These are phyloP conservation scores for Phytophthora pistaciae DNA, from an alignment of 352 stramenopile genomes.

Conservation along the genomic window DNA sequence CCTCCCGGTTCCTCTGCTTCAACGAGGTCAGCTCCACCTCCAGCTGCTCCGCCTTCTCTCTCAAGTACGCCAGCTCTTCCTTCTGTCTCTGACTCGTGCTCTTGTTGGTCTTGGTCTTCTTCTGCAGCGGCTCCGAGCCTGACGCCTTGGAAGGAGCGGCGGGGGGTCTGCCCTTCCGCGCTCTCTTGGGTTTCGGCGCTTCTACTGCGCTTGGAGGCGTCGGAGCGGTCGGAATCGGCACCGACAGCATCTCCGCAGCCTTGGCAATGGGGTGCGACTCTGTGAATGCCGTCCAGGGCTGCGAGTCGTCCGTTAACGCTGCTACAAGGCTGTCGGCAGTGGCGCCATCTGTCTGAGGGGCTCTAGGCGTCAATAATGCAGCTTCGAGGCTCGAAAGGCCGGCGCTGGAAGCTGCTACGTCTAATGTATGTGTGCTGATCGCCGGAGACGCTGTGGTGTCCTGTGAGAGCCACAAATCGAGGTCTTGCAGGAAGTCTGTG, in stretches of 20 bases:
- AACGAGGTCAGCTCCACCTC: slow-evolving; percentile 30
- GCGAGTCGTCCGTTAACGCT: slow-evolving; percentile 10
- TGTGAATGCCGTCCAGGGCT: slow-evolving; percentile 1
- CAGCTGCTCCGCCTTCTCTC: slow-evolving; percentile 32
- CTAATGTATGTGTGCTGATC: background rate
- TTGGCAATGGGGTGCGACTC: background rate
- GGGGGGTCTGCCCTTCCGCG: slow-evolving; percentile 24
- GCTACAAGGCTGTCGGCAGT: slow-evolving; percentile 20
- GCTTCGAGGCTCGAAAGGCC: slow-evolving; percentile 8
- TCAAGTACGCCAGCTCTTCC: slow-evolving; percentile 44
- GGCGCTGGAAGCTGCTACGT: background rate
- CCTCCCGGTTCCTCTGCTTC: slow-evolving; percentile 27
- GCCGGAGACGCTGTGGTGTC: slow-evolving; percentile 1
- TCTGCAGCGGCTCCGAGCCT: slow-evolving; percentile 14
- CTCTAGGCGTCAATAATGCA: slow-evolving; percentile 24
- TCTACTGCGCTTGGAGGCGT: slow-evolving; percentile 3
- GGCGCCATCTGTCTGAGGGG: slow-evolving; percentile 3
- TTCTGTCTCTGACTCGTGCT: slow-evolving; percentile 52
- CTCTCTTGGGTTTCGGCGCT: slow-evolving; percentile 3
- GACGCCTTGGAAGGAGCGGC: slow-evolving; percentile 7
- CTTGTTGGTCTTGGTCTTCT: slow-evolving; percentile 47
- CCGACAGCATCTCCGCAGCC: background rate
- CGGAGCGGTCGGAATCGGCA: slow-evolving; percentile 1
- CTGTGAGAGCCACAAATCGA: slow-evolving; percentile 39
- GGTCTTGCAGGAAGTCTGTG: slow-evolving; percentile 40